A percentile compares a stretch with the other conserved stretches of the same genome.
phyloP scores from a whole-genome alignment of 2,329 filamentous ascomycete species.

The Cladophialophora yegresii region DNA sequence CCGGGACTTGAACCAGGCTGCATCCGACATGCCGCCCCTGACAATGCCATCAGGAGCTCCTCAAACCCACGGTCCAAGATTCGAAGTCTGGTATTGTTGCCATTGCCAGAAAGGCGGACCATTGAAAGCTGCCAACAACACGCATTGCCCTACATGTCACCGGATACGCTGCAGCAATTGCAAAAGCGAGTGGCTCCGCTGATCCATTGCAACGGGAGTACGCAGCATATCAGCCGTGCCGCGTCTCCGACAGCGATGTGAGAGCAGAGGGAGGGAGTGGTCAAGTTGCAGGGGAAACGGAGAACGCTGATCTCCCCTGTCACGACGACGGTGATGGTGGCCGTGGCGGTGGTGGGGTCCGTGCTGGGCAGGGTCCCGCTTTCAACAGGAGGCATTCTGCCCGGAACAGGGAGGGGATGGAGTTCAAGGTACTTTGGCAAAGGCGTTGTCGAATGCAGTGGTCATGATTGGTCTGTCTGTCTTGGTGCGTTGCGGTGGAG shows the following conservation, averaged over 20 bases:
- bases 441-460: background rate
- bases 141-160: background rate
- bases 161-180: background rate
- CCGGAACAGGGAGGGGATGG: background rate
- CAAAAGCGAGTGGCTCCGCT: background rate
- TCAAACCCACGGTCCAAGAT: slow-evolving; percentile 6
- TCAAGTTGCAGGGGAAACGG: background rate
- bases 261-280: background rate
- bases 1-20: background rate
- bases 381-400: background rate
- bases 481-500: background rate
- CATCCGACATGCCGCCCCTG: background rate
- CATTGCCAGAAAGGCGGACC: background rate
- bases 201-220: background rate
- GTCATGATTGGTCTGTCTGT: background rate
- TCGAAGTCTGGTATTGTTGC: background rate
- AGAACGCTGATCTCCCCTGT: background rate
- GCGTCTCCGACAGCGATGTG: background rate
- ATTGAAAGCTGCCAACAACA: background rate
- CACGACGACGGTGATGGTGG: background rate
- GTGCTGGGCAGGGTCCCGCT: background rate
- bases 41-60: background rate
- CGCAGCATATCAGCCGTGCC: no score
- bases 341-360: background rate
- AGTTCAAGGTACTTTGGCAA: background rate